Percentiles rank a stretch among this genome's conserved stretches.
Conservation (phyloP, 352 stramenopile species). For the Globisporangium paroecandrum region DNA sequence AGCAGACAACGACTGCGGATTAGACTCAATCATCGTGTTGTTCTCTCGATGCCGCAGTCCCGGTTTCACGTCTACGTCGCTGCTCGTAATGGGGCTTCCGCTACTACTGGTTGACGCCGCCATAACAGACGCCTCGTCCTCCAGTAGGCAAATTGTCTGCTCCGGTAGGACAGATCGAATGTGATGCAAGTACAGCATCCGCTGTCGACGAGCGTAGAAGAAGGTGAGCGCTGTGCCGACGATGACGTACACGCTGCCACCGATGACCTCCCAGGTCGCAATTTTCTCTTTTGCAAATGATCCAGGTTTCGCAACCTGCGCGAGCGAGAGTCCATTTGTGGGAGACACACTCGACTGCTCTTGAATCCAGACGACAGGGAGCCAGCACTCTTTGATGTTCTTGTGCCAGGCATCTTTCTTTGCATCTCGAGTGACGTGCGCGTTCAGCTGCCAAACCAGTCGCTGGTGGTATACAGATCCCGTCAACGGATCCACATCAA, state of each 20-base stretch:
- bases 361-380: constrained; percentile 47
- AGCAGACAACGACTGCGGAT: neutral
- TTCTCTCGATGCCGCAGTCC: neutral
- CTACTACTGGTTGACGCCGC: neutral
- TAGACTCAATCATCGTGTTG: neutral
- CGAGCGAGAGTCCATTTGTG: constrained; percentile 15
- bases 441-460: constrained; percentile 48
- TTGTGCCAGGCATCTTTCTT: constrained; percentile 37
- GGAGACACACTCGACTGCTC: constrained; percentile 41
- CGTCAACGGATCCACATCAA: constrained; percentile 52
- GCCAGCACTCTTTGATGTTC: constrained; percentile 22
- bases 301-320: constrained; percentile 11
- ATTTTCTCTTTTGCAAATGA: constrained; percentile 39
- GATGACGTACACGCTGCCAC: constrained; percentile 24
- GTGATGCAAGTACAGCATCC: constrained; percentile 19
- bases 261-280: constrained; percentile 28
- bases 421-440: constrained; percentile 15
- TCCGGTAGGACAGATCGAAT: constrained; percentile 25
- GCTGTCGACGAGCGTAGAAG: constrained; percentile 18
- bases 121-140: neutral
- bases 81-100: neutral
- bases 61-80: neutral
- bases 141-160: neutral
- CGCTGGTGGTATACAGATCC: constrained; percentile 47
- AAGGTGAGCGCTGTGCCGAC: constrained; percentile 15